Percentiles rank a stretch among this genome's conserved stretches.
Evolutionary conservation across 1,139 yeast species (phyloP).

Genomic region (Nakaseomyces nivariensis): DNA sequence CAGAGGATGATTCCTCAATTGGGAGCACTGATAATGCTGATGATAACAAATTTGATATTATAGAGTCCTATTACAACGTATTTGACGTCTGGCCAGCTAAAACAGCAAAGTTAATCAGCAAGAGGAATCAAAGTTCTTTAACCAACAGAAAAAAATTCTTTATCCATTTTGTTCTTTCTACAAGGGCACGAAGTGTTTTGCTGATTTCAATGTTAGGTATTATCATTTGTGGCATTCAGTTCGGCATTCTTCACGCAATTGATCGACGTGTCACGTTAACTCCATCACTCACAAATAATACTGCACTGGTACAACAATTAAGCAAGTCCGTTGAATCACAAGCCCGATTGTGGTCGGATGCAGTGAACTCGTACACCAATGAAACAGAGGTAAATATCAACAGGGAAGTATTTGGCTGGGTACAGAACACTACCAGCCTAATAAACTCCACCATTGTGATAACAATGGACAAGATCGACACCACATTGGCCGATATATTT

Average conservation of each 20-base stretch:
- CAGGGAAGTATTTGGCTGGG: conserved; percentile 56
- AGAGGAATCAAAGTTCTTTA: not conserved
- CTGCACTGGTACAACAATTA: conserved; percentile 3
- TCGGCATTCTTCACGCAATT: not conserved
- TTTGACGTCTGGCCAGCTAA: not conserved
- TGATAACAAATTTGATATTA: not conserved
- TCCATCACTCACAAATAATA: conserved; percentile 2
- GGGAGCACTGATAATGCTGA: not conserved
- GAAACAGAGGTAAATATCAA: conserved; percentile 44
- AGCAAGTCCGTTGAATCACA: conserved; percentile 5
- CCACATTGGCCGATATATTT: conserved; percentile 48
- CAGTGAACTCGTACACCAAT: conserved; percentile 41
- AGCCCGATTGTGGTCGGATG: conserved; percentile 38
- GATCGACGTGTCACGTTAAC: not conserved
- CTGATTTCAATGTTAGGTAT: not conserved
- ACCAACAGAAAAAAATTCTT: not conserved
- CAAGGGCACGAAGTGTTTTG: not conserved
- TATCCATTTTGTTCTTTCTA: not conserved
- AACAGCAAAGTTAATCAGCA: not conserved
- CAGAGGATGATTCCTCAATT: conserved; percentile 4
- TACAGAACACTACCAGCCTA: conserved; percentile 43
- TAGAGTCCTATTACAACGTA: not conserved
- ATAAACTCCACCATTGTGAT: conserved; percentile 46
- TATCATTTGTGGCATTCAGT: not conserved
- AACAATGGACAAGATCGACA: conserved; percentile 44